Base-by-base conservation (phyloP, 129 eudicot genomes). In the Pittosporum tobira region DNA sequence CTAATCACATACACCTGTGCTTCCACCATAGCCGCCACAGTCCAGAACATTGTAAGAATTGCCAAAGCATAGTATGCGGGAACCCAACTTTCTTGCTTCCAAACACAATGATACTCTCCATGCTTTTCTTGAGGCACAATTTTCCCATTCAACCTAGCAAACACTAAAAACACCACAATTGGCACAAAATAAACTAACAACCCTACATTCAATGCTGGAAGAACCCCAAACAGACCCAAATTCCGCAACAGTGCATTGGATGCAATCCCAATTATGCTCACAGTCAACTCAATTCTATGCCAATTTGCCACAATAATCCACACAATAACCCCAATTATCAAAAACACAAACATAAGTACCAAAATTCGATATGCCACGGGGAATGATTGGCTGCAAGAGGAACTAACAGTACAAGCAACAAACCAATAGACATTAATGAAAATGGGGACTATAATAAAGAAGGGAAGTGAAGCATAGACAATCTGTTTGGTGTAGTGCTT, bases 71-170 rank as follows among this genome's bases (percentile, higher is more conserved):
- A 87, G 48, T 93, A 93, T 51, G 91, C 96, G 2, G 94, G 90
- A 75, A 93, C 99, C 99, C 96, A 93, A 36, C 88, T 58, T 77
- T 87, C 90, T 61, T 81, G 77, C 66, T 93, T 84, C 99, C 99
- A 93, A 60, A 22, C 77, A 69, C 99, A 93, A 59, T 71, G 23
- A 48, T 71, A 70, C 51, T 72, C 85, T 27, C 81, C 96, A 29
- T 65, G 48, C 63, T 61, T 69, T 28, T 76, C 94, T 42, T 57
- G 67, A 14, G 94, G 77, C 66, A 87, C 81, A 59, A 93, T 75
- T 46, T 81, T 75, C 31, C 99, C 99, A 66, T 87, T 93, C 27
- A 62, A 46, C 42, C 77, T 72, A 0, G 99, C 80, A 73, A 81
- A 81, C 78, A 93, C 74, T 71, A 93, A 70, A 47, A 93, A 93